Evolutionary conservation across 2,329 filamentous ascomycete species (phyloP).

Genomic region (Eurotiales sp.): DNA sequence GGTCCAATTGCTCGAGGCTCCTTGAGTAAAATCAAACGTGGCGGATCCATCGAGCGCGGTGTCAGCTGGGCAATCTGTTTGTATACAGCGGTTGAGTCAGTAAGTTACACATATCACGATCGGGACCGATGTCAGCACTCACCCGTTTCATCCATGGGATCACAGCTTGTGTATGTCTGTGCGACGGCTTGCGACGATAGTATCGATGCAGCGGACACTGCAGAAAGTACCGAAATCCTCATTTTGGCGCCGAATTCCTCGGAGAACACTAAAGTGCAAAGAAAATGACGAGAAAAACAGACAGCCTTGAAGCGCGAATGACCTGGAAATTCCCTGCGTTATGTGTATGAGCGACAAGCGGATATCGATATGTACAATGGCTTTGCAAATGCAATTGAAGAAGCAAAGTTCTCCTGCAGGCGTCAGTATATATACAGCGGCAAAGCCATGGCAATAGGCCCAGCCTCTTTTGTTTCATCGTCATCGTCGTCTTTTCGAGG

Average conservation of each 20-base stretch:
- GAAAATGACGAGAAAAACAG: background rate
- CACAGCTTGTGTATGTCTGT: constrained; percentile 44
- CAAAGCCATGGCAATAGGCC: background rate
- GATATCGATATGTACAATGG: too few species aligned
- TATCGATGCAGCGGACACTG: constrained; percentile 27
- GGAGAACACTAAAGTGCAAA: background rate
- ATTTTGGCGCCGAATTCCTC: constrained; percentile 21
- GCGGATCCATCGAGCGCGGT: constrained; percentile 80
- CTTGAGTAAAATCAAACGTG: constrained; percentile 76
- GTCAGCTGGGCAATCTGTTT: constrained; percentile 65
- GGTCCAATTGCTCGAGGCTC: constrained; percentile 73
- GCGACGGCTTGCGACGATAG: constrained; percentile 29
- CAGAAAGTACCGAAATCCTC: constrained; percentile 24
- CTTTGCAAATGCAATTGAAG: too few species aligned
- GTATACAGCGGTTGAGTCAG: background rate
- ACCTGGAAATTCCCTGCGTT: too few species aligned
- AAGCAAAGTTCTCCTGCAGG: too few species aligned
- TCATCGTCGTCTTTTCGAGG: background rate
- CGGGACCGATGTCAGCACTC: background rate
- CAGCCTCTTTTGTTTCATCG: constrained; percentile 5
- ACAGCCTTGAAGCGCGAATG: background rate
- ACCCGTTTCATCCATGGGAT: constrained; percentile 35
- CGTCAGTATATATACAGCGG: too few species aligned
- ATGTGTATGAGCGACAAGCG: too few species aligned
- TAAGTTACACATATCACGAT: background rate